Evolutionary conservation across 352 stramenopile genomes (phyloP), one percentile per base, ranked within the genome.

Genomic region (Pythium sukuiense): DNA sequence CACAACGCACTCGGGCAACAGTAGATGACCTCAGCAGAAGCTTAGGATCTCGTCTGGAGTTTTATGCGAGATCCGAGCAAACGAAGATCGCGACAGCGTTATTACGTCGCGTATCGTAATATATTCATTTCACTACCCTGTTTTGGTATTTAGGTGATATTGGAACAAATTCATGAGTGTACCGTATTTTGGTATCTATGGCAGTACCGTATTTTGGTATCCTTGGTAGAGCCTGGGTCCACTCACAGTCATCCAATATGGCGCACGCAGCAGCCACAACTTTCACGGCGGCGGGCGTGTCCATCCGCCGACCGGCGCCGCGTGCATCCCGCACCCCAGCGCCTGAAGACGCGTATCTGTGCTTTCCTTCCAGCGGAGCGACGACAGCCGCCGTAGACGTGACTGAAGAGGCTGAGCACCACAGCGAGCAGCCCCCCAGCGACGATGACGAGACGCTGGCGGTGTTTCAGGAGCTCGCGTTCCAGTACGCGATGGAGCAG

Each of bases 401-500:
- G 2, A 11, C 4, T 4, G 26, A 26, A 41, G 29, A 4, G 26
- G 13, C 14, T 8, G 24, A 46, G 2, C 35, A 20, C 9, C 52
- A 45, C 16, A 48, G 12, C 26, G 41, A 41, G 48, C 37, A 14
- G 54, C 14, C 16, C n/a, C 48, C 49, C 20, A 59, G 37, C 35
- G 54, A 65, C 29, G 63, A 74, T 18, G 62, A 55, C 24, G 62
- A 70, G 52, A 54, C 68, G 46, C 27, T 61, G 20, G 63, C 62
- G 8, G 59, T 69, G 29, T 61, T 73, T 53, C 85, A 91, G 59
- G 84, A 92, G 60, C 69, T 90, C 18, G 83, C 83, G 32, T 90
- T 87, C 48, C 80, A 86, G 35, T 87, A 85, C 53, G 79, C 77
- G 0, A 81, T 77, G 62, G 82, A 90, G 46, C 77, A 82, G 48